These are phyloP conservation scores for Ceratorhiza oryzae-sativae DNA, from an alignment of 1,284 basidiomycete species.

Conservation along the genomic window DNA sequence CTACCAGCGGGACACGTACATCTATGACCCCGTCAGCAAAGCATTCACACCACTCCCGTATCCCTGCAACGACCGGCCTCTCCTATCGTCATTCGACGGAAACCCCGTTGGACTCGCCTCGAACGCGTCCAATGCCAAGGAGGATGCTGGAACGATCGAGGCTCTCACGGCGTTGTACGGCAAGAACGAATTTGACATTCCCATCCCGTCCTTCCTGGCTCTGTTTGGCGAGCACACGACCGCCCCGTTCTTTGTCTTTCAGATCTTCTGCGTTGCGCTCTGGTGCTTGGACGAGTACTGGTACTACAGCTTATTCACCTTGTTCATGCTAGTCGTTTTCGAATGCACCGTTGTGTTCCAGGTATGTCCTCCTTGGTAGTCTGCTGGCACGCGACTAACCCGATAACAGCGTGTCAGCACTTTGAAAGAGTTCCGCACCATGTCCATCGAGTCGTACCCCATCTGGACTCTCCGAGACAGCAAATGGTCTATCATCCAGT, in stretches of 20 bases:
- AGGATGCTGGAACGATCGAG: constrained; percentile 58
- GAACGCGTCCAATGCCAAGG: constrained; percentile 38
- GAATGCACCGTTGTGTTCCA: constrained; percentile 98
- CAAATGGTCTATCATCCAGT: constrained; percentile 81
- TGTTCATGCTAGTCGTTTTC: constrained; percentile 96
- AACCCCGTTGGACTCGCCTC: constrained; percentile 58
- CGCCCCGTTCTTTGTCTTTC: constrained; percentile 95
- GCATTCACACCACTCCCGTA: constrained; percentile 88
- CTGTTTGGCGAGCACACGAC: constrained; percentile 93
- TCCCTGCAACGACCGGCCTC: constrained; percentile 79
- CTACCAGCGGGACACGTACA: constrained; percentile 96
- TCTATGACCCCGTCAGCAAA: constrained; percentile 66
- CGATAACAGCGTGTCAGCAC: constrained; percentile 79
- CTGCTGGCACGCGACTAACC: not conserved
- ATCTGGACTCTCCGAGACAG: constrained; percentile 81
- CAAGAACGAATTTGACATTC: constrained; percentile 93
- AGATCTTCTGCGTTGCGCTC: constrained; percentile 93
- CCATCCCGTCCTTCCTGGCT: constrained; percentile 88
- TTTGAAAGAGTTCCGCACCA: constrained; percentile 91
- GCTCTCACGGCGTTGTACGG: constrained; percentile 71
- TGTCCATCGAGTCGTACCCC: constrained; percentile 89
- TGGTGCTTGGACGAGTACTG: constrained; percentile 98
- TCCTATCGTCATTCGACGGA: constrained; percentile 72
- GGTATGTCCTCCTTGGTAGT: constrained; percentile 56
- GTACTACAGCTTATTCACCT: constrained; percentile 96